Conservation (phyloP, 148 eudicot species). For the Tetragonia tetragonoides region DNA sequence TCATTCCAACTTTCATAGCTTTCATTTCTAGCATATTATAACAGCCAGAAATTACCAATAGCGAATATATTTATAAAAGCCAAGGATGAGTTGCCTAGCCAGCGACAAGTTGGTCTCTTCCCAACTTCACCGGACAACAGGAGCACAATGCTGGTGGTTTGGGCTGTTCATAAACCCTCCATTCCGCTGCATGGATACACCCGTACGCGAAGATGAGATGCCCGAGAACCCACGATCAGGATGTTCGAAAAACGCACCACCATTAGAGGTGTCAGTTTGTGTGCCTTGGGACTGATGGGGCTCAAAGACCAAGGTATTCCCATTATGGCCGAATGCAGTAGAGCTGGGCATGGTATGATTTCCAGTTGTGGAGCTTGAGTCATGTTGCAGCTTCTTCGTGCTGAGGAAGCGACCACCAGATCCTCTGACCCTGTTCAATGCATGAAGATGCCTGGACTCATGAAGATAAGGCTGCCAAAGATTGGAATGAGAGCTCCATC, state of each 20-base stretch:
- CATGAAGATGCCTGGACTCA: slow-evolving; percentile 88
- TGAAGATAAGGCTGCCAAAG: slow-evolving; percentile 89
- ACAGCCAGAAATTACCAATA: not conserved
- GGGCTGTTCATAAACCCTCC: slow-evolving; percentile 36
- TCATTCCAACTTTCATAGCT: not conserved
- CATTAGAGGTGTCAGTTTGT: slow-evolving; percentile 24
- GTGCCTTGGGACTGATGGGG: slow-evolving; percentile 25
- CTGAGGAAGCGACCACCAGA: slow-evolving; percentile 86
- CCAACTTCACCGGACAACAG: slow-evolving; percentile 52
- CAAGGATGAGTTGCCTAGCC: slow-evolving; percentile 94
- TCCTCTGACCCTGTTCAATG: slow-evolving; percentile 82
- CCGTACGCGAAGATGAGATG: slow-evolving; percentile 24
- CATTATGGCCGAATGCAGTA: slow-evolving; percentile 18
- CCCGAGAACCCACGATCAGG: slow-evolving; percentile 37
- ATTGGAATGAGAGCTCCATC: slow-evolving; percentile 1
- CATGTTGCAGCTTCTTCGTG: slow-evolving; percentile 50
- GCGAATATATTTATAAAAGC: slow-evolving; percentile 36
- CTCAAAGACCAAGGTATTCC: slow-evolving; percentile 15
- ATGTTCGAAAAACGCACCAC: slow-evolving; percentile 35
- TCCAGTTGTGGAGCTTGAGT: slow-evolving; percentile 9
- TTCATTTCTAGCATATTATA: slow-evolving; percentile 15
- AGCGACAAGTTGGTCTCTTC: slow-evolving; percentile 15
- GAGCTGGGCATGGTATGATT: slow-evolving; percentile 8
- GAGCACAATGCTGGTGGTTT: slow-evolving; percentile 34
- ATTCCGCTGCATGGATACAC: slow-evolving; percentile 26